Evolutionary conservation across 129 eudicot species (phyloP).

Genomic region (Sambucus nigra): DNA sequence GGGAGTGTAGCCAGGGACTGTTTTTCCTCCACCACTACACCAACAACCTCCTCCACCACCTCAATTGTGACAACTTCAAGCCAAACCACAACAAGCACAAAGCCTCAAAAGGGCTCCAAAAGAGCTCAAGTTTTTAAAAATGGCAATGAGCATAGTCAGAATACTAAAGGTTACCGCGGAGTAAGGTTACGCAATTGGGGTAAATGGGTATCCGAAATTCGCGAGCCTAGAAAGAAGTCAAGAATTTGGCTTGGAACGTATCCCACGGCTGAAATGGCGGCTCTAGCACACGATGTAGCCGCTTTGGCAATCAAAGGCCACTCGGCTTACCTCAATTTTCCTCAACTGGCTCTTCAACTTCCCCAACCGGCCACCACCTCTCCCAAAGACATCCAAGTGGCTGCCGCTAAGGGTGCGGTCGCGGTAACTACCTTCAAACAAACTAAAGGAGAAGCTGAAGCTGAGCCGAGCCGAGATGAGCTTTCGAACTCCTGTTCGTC

Average conservation of each 20-base stretch:
- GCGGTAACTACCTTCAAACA: slow-evolving; percentile 17
- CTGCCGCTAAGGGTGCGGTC: slow-evolving; percentile 65
- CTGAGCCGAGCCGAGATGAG: slow-evolving; percentile 18
- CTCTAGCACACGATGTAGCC: slow-evolving; percentile 85
- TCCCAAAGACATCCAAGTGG: slow-evolving; percentile 67
- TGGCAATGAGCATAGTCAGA: slow-evolving; percentile 18
- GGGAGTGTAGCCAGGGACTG: no score
- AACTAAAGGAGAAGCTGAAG: slow-evolving; percentile 1
- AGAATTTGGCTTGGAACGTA: slow-evolving; percentile 86
- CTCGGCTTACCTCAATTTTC: slow-evolving; percentile 68
- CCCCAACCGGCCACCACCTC: slow-evolving; percentile 61
- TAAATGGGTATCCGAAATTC: slow-evolving; percentile 78
- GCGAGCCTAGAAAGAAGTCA: slow-evolving; percentile 74
- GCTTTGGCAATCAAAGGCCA: slow-evolving; percentile 68
- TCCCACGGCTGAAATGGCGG: slow-evolving; percentile 79
- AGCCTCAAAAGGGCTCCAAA: slow-evolving; percentile 20
- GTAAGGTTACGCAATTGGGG: slow-evolving; percentile 76
- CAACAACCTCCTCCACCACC: slow-evolving; percentile 19
- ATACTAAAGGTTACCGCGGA: slow-evolving; percentile 31
- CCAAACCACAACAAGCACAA: neutral
- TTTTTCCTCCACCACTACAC: slow-evolving; percentile 18
- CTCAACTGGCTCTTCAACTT: slow-evolving; percentile 38
- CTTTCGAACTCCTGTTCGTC: slow-evolving; percentile 30
- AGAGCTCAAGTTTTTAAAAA: slow-evolving; percentile 18
- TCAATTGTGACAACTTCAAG: neutral